A percentile compares a stretch with the other conserved stretches of the same genome.
These are phyloP conservation scores for Orychophragmus violaceus DNA, from an alignment of 345 rosid species.

Conservation along the genomic window DNA sequence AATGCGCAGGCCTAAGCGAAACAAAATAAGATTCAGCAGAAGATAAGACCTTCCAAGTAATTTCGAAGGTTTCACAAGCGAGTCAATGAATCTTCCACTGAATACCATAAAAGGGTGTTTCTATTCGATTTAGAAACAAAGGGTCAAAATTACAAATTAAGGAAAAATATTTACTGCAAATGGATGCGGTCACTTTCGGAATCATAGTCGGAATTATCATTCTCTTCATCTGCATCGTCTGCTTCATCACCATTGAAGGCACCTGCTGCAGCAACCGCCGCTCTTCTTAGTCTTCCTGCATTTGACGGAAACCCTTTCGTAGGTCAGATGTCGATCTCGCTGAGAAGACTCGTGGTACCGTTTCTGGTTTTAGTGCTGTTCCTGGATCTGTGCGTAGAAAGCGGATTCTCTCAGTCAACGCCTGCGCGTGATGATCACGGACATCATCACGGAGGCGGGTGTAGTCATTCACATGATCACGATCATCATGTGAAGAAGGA, in stretches of 20 bases:
- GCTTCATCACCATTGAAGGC: conserved; percentile 73
- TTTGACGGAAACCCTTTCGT: neutral
- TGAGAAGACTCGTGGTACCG: conserved; percentile 11
- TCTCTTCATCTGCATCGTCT: conserved; percentile 51
- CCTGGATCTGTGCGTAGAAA: conserved; percentile 48
- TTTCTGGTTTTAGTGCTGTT: conserved; percentile 23
- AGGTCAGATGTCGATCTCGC: conserved; percentile 29
- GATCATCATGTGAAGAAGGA: conserved; percentile 27
- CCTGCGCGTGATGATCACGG: conserved; percentile 37
- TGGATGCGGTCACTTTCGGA: conserved; percentile 73
- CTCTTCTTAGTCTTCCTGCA: conserved; percentile 11
- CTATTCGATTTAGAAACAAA: neutral
- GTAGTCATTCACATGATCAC: conserved; percentile 39
- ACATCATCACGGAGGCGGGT: conserved; percentile 39
- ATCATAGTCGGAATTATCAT: conserved; percentile 65
- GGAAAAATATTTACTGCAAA: conserved; percentile 1
- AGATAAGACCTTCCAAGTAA: neutral
- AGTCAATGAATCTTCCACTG: neutral
- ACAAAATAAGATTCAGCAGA: no score
- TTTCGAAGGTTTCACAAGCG: neutral
- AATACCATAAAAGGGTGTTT: neutral
- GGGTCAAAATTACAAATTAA: neutral
- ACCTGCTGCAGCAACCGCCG: conserved; percentile 54
- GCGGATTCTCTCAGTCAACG: conserved; percentile 44
- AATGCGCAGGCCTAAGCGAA: no score